Evolutionary conservation across 345 rosid species (phyloP), one percentile per base, ranked within the genome.

Genomic region (Hibiscus tridactylites): DNA sequence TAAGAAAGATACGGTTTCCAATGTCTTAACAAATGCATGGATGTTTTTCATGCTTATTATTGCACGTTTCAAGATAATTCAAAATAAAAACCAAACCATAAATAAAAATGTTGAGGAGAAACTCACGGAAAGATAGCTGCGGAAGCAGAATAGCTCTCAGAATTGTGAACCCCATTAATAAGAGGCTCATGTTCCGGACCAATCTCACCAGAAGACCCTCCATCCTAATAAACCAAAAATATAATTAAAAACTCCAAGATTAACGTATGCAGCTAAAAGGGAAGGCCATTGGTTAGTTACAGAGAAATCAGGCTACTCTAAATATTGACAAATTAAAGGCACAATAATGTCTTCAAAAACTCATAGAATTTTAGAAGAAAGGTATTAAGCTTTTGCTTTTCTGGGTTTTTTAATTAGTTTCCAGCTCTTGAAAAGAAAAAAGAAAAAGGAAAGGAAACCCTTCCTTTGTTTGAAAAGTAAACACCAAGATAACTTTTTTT

Each of bases 51-150:
- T 10, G 29, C 6, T 50, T 66, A 24, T 56, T 33, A 24, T 6
- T 61, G 24, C 61, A 65, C 2, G 33, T 31, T 16, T 8, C 15
- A 31, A 46, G 5, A 49, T 39, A 69, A 75, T 35, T 56, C 3
- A 59, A 63, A 1, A 31, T 61, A 65, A 68, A 60, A 68, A 54
- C 44, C 21, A 9, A 65, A 65, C 29, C 9, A 6, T 54, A 17
- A 35, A 73, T 19, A 52, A 29, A 58, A 64, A 21, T 35, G 13
- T 29, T 15, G 13, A 69, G 65, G 8, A 56, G 69, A 73, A 65
- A 70, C 91, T 87, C 79, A 94, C 98, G 98, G 95, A 37, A 88
- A 87, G 47, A 90, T 62, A 0, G 97, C 88, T 21, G 97, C 83
- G 59, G 71, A 60, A 76, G 85, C 74, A 66, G 96, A 86, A 81